Evolutionary conservation across 805 yeast species (phyloP).

Genomic region (Phaffomyces antillensis): DNA sequence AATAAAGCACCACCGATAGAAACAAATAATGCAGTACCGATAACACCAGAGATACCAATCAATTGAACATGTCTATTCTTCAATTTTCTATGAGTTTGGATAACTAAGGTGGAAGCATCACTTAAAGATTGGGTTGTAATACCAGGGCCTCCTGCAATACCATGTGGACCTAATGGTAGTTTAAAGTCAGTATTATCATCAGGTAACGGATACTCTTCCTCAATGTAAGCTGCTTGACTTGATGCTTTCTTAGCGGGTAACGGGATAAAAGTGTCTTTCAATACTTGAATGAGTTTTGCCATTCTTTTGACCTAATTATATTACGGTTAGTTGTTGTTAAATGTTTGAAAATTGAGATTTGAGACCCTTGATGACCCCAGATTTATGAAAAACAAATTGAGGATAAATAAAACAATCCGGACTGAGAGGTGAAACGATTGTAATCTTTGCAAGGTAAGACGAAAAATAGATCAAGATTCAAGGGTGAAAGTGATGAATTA

Average conservation of each 20-base stretch:
- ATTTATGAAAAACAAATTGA: too few relatives aligned
- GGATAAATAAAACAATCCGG: too few relatives aligned
- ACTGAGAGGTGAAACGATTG: too few relatives aligned
- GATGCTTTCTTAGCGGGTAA: slow-evolving; percentile 4
- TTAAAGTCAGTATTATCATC: neutral
- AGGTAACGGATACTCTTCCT: neutral
- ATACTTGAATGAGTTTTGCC: neutral
- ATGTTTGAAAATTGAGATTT: neutral
- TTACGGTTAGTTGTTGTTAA: neutral
- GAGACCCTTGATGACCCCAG: neutral
- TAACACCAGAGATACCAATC: slow-evolving; percentile 75
- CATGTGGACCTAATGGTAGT: neutral
- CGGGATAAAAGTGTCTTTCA: slow-evolving; percentile 19
- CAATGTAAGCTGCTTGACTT: neutral
- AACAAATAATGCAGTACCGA: slow-evolving; percentile 75
- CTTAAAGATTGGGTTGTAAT: slow-evolving; percentile 10
- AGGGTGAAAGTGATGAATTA: too few relatives aligned
- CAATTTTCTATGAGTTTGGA: slow-evolving; percentile 41
- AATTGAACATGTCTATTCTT: slow-evolving; percentile 69
- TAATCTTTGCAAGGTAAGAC: too few relatives aligned
- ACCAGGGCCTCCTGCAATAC: neutral
- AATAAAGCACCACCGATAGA: slow-evolving; percentile 59
- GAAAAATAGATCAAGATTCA: too few relatives aligned
- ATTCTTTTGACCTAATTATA: neutral
- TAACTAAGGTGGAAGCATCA: slow-evolving; percentile 17